Evolutionary conservation across 768 basidiomycete genomes (phyloP).

Genomic region (Suillus spraguei): DNA sequence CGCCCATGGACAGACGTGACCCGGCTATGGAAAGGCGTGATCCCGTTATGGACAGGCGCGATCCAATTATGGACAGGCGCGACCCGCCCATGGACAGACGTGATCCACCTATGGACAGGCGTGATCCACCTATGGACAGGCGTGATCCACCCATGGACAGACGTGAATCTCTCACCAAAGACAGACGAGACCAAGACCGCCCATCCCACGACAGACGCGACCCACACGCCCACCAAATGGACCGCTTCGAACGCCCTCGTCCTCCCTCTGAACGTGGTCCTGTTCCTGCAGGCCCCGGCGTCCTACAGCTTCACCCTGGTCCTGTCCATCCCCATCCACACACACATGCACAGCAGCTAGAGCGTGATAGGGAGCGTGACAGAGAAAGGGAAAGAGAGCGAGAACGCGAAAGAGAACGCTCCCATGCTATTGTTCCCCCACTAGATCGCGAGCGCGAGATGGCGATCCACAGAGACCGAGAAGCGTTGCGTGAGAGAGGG

Average conservation of each 20-base stretch:
- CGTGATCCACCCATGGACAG: background rate
- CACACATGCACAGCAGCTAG: slow-evolving; percentile 18
- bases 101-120: background rate
- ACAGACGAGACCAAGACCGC: slow-evolving; percentile 1
- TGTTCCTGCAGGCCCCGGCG: slow-evolving; percentile 9
- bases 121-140: background rate
- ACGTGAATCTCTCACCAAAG: background rate
- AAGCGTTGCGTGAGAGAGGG: slow-evolving; percentile 11
- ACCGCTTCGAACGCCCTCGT: background rate
- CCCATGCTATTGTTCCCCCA: slow-evolving; percentile 23
- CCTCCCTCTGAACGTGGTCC: slow-evolving; percentile 8
- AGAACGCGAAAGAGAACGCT: slow-evolving; percentile 28
- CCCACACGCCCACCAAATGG: background rate
- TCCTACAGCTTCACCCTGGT: slow-evolving; percentile 19
- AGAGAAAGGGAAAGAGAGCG: slow-evolving; percentile 33
- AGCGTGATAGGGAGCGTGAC: slow-evolving; percentile 14
- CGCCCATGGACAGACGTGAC: background rate
- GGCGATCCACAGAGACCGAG: slow-evolving; percentile 30
- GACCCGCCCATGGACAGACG: background rate
- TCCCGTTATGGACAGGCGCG: background rate
- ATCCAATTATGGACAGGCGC: background rate
- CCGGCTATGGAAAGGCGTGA: background rate
- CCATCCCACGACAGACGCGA: slow-evolving; percentile 1
- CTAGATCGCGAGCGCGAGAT: slow-evolving; percentile 27
- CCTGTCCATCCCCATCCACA: slow-evolving; percentile 26